Percentiles rank a stretch among this genome's conserved stretches.
phyloP scores from a whole-genome alignment of 192 early-diverging fungal genomes.

The Podila clonocystis region DNA sequence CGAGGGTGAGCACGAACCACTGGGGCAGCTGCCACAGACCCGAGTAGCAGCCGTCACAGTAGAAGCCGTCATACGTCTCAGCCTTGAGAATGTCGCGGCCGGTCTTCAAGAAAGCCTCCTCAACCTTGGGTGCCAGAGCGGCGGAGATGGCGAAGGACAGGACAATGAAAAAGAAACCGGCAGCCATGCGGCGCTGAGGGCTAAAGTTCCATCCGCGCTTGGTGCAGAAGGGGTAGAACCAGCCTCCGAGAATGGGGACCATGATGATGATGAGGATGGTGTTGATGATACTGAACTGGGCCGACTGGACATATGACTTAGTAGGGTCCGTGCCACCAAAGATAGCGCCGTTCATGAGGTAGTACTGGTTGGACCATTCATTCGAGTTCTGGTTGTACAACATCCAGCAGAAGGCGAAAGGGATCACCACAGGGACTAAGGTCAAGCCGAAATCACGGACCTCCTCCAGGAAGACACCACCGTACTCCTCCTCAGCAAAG shows the following conservation, averaged over 20 bases:
- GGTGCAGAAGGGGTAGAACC: background rate
- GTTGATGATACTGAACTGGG: constrained; percentile 44
- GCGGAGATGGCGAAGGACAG: constrained; percentile 9
- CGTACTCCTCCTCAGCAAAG: constrained; percentile 55
- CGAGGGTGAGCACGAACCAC: constrained; percentile 66
- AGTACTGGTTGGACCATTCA: constrained; percentile 52
- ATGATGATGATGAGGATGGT: constrained; percentile 61
- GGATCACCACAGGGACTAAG: constrained; percentile 35
- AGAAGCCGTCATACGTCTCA: constrained; percentile 21
- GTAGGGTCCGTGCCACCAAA: constrained; percentile 27
- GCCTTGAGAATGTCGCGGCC: constrained; percentile 4
- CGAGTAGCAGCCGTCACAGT: constrained; percentile 41
- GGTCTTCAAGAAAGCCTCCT: constrained; percentile 13
- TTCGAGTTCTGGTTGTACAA: constrained; percentile 53
- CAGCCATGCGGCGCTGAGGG: constrained; percentile 39
- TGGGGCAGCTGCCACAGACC: constrained; percentile 54
- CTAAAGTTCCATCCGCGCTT: background rate
- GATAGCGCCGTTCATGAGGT: constrained; percentile 14
- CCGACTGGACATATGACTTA: constrained; percentile 20
- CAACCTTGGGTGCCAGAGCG: constrained; percentile 27
- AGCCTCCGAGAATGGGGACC: constrained; percentile 58
- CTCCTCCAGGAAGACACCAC: constrained; percentile 46
- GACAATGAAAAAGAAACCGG: background rate
- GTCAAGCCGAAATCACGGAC: constrained; percentile 43
- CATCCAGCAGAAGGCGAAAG: constrained; percentile 52